A percentile compares a stretch with the other conserved stretches of the same genome.
Evolutionary conservation across 2,329 filamentous ascomycete genomes (phyloP).

Genomic region (Pseudophaeomoniella oleicola): DNA sequence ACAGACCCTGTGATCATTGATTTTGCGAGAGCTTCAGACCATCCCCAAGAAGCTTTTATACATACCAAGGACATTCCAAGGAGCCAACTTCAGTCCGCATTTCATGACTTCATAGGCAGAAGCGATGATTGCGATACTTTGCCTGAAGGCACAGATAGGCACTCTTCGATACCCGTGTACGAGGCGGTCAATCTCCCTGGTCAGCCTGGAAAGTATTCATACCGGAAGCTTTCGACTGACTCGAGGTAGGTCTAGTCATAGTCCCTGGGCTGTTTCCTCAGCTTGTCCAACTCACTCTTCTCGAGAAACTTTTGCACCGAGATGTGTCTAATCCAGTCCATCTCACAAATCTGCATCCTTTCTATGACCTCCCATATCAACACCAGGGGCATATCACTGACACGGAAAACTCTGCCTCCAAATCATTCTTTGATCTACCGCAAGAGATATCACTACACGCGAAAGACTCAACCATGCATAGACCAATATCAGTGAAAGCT

Average conservation of each 20-base stretch:
- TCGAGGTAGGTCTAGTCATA: conserved; percentile 57
- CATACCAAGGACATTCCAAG: not conserved
- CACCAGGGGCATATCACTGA: conserved; percentile 4
- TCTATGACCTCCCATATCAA: conserved; percentile 58
- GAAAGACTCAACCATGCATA: conserved; percentile 60
- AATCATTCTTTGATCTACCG: conserved; percentile 41
- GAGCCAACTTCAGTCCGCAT: no score
- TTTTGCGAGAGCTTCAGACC: conserved; percentile 23
- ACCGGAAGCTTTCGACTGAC: conserved; percentile 4
- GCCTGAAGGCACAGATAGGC: not conserved
- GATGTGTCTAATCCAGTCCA: conserved; percentile 62
- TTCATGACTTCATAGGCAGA: no score
- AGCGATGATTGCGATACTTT: no score
- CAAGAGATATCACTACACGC: conserved; percentile 30
- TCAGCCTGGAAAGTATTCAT: conserved; percentile 25
- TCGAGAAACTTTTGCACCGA: conserved; percentile 61
- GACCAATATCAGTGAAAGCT: conserved; percentile 52
- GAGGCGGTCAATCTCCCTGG: conserved; percentile 55
- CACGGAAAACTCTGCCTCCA: not conserved
- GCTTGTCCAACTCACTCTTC: conserved; percentile 50
- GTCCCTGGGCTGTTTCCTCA: conserved; percentile 61
- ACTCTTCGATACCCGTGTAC: conserved; percentile 36
- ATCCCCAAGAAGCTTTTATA: conserved; percentile 4
- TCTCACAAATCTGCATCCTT: conserved; percentile 79
- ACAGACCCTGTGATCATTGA: conserved; percentile 44